Evolutionary conservation across 306 rosid species (phyloP).

Genomic region (Hippophae gyantsensis): DNA sequence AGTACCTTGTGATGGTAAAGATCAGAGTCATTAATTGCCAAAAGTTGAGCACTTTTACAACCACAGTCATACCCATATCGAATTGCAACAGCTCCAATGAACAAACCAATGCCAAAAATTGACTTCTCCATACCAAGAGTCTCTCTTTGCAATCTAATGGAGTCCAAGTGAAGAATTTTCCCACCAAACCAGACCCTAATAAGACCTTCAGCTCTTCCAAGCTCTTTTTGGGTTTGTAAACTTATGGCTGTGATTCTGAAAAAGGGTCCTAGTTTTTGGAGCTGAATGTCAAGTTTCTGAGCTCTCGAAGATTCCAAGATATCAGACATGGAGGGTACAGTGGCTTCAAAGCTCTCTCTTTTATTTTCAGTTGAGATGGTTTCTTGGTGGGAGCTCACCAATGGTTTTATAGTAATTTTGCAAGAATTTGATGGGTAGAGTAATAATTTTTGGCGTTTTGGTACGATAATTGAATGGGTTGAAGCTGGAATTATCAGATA

Average conservation of each 20-base stretch:
- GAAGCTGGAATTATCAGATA: constrained; percentile 6
- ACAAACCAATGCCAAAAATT: constrained; percentile 78
- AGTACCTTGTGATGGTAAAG: constrained; percentile 75
- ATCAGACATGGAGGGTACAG: constrained; percentile 59
- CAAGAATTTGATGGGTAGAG: neutral
- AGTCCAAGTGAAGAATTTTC: constrained; percentile 75
- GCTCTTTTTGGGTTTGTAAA: constrained; percentile 37
- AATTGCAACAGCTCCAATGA: constrained; percentile 80
- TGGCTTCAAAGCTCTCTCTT: constrained; percentile 6
- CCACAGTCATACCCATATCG: constrained; percentile 67
- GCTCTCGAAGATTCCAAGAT: constrained; percentile 49
- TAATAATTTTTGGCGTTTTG: constrained; percentile 5
- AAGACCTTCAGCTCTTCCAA: constrained; percentile 77
- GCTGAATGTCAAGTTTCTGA: constrained; percentile 58
- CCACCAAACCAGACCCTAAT: constrained; percentile 55
- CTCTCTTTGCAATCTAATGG: constrained; percentile 58
- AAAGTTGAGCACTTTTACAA: constrained; percentile 53
- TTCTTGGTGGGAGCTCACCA: neutral
- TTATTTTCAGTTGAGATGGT: neutral
- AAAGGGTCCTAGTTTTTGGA: constrained; percentile 75
- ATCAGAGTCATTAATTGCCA: constrained; percentile 80
- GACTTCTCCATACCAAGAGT: constrained; percentile 79
- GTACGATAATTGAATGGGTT: constrained; percentile 9
- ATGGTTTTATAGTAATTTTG: neutral
- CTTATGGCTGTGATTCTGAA: constrained; percentile 74